Evolutionary conservation across 371 early-diverging fungal genomes (phyloP).

Genomic region (Synchytrium microbalum): DNA sequence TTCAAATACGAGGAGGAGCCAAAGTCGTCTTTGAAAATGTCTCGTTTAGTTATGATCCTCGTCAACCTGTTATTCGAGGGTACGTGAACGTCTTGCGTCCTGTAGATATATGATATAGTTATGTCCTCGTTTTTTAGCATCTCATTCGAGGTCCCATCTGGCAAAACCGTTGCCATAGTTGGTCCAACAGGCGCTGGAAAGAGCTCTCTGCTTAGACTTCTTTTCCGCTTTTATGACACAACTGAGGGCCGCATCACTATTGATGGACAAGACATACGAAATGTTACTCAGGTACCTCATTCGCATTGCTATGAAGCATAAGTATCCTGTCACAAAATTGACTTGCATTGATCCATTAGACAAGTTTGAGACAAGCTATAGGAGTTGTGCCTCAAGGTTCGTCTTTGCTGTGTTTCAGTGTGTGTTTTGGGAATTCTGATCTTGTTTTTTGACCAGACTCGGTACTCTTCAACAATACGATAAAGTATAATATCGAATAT

Average conservation of each 20-base stretch:
- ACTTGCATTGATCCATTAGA: too few species aligned
- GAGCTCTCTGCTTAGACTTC: conserved; percentile 28
- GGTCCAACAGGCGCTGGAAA: conserved; percentile 7
- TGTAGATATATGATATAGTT: too few species aligned
- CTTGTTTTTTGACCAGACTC: conserved; percentile 19
- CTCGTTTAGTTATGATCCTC: conserved; percentile 18
- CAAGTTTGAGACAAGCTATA: conserved; percentile 31
- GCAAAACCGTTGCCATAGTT: conserved; percentile 41
- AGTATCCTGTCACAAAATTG: too few species aligned
- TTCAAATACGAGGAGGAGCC: conserved; percentile 14
- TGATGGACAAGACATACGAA: conserved; percentile 76
- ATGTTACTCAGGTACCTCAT: conserved; percentile 56
- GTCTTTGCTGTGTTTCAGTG: background rate
- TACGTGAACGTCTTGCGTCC: background rate
- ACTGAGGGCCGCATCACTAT: conserved; percentile 72
- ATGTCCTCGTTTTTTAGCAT: conserved; percentile 50
- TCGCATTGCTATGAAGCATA: too few species aligned
- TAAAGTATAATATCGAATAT: conserved; percentile 36
- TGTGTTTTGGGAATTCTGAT: conserved; percentile 2
- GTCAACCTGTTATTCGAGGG: background rate
- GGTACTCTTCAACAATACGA: conserved; percentile 35
- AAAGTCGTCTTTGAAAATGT: conserved; percentile 14
- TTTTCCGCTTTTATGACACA: conserved; percentile 66
- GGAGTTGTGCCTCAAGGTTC: conserved; percentile 46
- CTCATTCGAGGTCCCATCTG: conserved; percentile 50